These are phyloP conservation scores for Exophiala viscosa DNA, from an alignment of 2,329 filamentous ascomycete species.

Conservation along the genomic window DNA sequence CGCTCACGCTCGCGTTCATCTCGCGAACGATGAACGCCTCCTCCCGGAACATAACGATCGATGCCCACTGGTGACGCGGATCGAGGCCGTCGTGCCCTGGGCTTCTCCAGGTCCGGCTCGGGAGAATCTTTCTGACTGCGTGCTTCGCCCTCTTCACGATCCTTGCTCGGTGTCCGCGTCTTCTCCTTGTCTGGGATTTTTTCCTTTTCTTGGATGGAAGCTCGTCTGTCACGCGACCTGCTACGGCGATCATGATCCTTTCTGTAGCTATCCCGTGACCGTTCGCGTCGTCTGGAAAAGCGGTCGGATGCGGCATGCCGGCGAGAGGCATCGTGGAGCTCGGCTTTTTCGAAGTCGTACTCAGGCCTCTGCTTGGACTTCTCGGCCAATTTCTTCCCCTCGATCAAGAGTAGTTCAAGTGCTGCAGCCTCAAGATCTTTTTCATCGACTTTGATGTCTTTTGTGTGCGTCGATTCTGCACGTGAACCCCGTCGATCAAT, in stretches of 20 bases:
- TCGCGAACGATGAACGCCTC: slow-evolving; percentile 27
- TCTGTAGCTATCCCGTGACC: slow-evolving; percentile 26
- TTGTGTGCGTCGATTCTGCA: slow-evolving; percentile 31
- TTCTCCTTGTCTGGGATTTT: slow-evolving; percentile 3
- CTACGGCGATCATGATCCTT: slow-evolving; percentile 22
- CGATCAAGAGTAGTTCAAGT: slow-evolving; percentile 51
- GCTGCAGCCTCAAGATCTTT: slow-evolving; percentile 56
- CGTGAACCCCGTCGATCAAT: slow-evolving; percentile 34
- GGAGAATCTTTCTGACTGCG: slow-evolving; percentile 21
- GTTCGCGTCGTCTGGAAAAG: slow-evolving; percentile 30
- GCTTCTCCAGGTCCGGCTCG: slow-evolving; percentile 20
- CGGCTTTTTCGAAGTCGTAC: slow-evolving; percentile 39
- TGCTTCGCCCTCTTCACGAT: slow-evolving; percentile 28
- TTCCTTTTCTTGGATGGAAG: slow-evolving; percentile 11
- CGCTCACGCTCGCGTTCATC: slow-evolving; percentile 30
- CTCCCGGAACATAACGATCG: slow-evolving; percentile 45
- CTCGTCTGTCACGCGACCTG: slow-evolving; percentile 24
- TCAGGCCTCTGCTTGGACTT: slow-evolving; percentile 50
- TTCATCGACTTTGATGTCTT: slow-evolving; percentile 44
- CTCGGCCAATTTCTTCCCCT: slow-evolving; percentile 53
- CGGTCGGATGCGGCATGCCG: slow-evolving; percentile 27
- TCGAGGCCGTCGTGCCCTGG: slow-evolving; percentile 28
- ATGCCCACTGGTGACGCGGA: slow-evolving; percentile 34
- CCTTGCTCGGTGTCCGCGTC: slow-evolving; percentile 18
- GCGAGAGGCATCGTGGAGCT: slow-evolving; percentile 30